Conservation (phyloP, 2,329 filamentous ascomycete genomes). For the Metarhizium robertsii region DNA sequence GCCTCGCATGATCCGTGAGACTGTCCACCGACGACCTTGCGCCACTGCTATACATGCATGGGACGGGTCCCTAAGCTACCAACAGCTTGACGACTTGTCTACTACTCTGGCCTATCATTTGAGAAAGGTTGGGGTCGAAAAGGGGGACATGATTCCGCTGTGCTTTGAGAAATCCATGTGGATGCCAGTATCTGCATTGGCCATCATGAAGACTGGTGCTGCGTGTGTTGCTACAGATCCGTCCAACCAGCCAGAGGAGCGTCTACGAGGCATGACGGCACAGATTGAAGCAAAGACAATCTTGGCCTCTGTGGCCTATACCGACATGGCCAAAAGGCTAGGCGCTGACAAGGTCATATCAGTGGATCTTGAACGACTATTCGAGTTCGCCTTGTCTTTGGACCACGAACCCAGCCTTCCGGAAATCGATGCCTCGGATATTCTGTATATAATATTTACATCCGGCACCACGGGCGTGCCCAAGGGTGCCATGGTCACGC, state of each 20-base stretch:
- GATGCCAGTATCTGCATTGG: background rate
- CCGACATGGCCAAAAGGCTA: background rate
- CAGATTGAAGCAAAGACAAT: background rate
- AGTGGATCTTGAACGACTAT: too few species aligned
- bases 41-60: background rate
- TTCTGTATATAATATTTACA: background rate
- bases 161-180: background rate
- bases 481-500: constrained; percentile 2
- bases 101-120: background rate
- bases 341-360: background rate
- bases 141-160: background rate
- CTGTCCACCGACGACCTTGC: background rate
- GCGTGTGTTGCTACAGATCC: background rate
- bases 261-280: background rate
- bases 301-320: background rate
- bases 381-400: background rate
- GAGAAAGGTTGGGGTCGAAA: background rate
- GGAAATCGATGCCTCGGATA: background rate
- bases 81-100: background rate
- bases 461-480: background rate
- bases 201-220: constrained; percentile 1
- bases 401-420: background rate
- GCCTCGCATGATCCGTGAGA: background rate
- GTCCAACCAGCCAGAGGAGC: background rate
- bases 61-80: background rate